Conservation (phyloP, 352 stramenopile genomes). For the Globisporangium canariense region DNA sequence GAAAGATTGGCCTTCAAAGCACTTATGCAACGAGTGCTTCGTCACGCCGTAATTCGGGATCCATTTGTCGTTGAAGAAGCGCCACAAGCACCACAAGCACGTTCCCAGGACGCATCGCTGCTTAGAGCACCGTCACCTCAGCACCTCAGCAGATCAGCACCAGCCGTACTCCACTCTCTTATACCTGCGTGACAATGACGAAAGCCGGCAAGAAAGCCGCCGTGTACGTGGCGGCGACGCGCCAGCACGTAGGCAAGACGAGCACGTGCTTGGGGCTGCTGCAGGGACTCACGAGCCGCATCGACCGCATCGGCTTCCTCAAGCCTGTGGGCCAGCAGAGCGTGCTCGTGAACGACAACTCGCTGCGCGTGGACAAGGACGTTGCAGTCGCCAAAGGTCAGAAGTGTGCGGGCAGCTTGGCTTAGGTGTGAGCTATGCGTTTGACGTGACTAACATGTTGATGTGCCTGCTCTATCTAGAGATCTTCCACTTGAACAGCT, state of each 20-base stretch:
- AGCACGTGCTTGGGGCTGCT: conserved; percentile 93
- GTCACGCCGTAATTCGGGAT: neutral
- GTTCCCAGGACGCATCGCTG: neutral
- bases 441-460: conserved; percentile 23
- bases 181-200: neutral
- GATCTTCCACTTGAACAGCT: conserved; percentile 92
- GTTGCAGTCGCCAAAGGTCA: conserved; percentile 87
- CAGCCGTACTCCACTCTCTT: neutral
- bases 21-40: neutral
- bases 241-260: conserved; percentile 90
- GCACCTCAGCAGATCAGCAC: no score
- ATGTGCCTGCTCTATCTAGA: conserved; percentile 38
- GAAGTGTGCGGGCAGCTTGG: neutral
- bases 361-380: conserved; percentile 90
- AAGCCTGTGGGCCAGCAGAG: conserved; percentile 95
- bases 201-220: conserved; percentile 34
- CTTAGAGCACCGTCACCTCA: neutral
- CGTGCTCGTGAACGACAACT: conserved; percentile 59
- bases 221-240: conserved; percentile 85
- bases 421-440: conserved; percentile 19
- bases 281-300: conserved; percentile 90
- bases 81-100: neutral
- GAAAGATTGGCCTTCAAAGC: no score
- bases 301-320: conserved; percentile 89
- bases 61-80: neutral